Evolutionary conservation across 1,284 basidiomycete genomes (phyloP), one percentile per base, ranked within the genome.

Genomic region (Moesziomyces globuligerus): DNA sequence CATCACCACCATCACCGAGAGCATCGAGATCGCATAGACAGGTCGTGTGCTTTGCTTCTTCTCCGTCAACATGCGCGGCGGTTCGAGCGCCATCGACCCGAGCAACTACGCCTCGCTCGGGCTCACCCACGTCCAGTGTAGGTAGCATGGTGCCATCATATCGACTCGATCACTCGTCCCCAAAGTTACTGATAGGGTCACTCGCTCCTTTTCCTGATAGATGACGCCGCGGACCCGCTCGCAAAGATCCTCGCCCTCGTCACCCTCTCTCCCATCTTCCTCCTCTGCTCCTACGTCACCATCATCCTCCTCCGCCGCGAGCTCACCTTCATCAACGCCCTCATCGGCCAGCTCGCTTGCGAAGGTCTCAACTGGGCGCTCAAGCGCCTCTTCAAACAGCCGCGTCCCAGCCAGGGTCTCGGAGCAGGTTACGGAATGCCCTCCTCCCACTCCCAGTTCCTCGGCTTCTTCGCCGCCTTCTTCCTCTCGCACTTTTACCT

Each of bases 391-490:
- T 83, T 93, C 48, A 89, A 88, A 76, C 85, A 92, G 77, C 87
- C 88, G 20, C 86, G 91, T 38, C 91, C 91, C 0, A 84, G 85
- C 89, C 89, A 85, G 48, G 85, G 86, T 48, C 83, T 89, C 32
- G 90, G 89, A 11, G 87, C 86, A 52, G 91, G 92, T 7, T 93
- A 92, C 76, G 91, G 91, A 11, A 93, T 93, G 79, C 91, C 91
- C 0, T 92, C 91, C 0, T 92, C 90, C 11, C 91, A 93, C 78
- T 90, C 90, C 77, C 91, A 93, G 82, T 93, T 90, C 81, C 90
- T 93, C 89, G 92, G 89, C 5, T 93, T 91, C 83, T 93, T 93
- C 75, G 86, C 88, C 3, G 85, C 90, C 0, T 93, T 93, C 81
- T 84, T 93, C 42, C 79, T 89, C 36, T 87, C 88, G 74, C 92